phyloP scores from a whole-genome alignment of 2,329 filamentous ascomycete species.

The Balansia obtecta region DNA sequence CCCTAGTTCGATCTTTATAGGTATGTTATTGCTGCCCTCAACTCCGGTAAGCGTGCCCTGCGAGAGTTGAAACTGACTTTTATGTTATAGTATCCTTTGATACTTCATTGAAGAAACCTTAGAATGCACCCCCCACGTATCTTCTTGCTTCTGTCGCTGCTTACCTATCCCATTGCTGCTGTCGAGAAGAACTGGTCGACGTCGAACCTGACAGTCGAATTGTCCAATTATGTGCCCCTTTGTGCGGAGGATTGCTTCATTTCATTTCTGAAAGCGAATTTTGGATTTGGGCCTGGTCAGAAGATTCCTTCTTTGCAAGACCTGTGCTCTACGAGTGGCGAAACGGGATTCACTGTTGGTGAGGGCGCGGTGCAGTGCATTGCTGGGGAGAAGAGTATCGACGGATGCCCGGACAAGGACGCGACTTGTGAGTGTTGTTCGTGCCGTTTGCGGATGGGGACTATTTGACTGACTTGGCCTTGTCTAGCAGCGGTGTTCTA shows the following conservation, averaged over 20 bases:
- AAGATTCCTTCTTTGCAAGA: slow-evolving; percentile 42
- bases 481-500: slow-evolving; percentile 27
- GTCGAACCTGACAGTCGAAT: slow-evolving; percentile 20
- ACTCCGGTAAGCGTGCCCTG: neutral
- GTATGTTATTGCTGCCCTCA: slow-evolving; percentile 6
- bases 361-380: slow-evolving; percentile 60
- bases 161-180: slow-evolving; percentile 15
- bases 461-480: neutral
- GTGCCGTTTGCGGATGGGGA: neutral
- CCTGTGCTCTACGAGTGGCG: slow-evolving; percentile 48
- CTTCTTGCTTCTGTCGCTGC: slow-evolving; percentile 17
- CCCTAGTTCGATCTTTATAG: slow-evolving; percentile 6
- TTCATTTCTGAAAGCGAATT: slow-evolving; percentile 50
- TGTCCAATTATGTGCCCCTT: slow-evolving; percentile 35
- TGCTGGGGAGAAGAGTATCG: slow-evolving; percentile 35
- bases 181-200: slow-evolving; percentile 12
- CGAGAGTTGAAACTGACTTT: neutral
- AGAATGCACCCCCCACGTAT: slow-evolving; percentile 22
- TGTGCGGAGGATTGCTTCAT: slow-evolving; percentile 51
- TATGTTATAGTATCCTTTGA: neutral
- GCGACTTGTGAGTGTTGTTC: slow-evolving; percentile 18
- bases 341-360: slow-evolving; percentile 54
- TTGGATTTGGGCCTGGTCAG: slow-evolving; percentile 35
- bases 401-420: slow-evolving; percentile 38
- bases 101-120: slow-evolving; percentile 4